Evolutionary conservation across 1,139 yeast genomes (phyloP).

Genomic region (Geotrichum citri-aurantii): DNA sequence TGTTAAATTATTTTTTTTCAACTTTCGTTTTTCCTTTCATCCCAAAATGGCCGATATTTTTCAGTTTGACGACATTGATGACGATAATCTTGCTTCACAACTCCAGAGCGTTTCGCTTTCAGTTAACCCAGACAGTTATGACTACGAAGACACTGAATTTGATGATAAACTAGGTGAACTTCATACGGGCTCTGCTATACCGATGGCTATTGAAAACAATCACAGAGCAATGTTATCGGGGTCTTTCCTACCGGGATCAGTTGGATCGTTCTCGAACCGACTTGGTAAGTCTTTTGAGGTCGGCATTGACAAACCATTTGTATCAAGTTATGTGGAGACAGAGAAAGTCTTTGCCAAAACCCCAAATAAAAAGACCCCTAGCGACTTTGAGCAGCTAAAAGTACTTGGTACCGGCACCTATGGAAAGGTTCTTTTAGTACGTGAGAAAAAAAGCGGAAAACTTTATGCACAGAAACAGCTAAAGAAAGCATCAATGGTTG

Average conservation of each 20-base stretch:
- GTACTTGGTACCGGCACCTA: slow-evolving; percentile 91
- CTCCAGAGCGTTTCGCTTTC: slow-evolving; percentile 6
- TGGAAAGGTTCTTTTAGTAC: slow-evolving; percentile 79
- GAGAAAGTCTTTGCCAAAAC: not conserved
- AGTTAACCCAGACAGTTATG: not conserved
- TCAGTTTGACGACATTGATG: slow-evolving; percentile 20
- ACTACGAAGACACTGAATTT: slow-evolving; percentile 20
- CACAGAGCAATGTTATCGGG: slow-evolving; percentile 16
- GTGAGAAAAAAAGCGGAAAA: slow-evolving; percentile 57
- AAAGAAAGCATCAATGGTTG: slow-evolving; percentile 66
- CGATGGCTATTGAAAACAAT: slow-evolving; percentile 13
- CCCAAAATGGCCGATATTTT: slow-evolving; percentile 22
- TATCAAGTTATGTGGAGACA: slow-evolving; percentile 29
- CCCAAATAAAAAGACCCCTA: slow-evolving; percentile 33
- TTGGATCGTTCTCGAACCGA: slow-evolving; percentile 29
- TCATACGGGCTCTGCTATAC: slow-evolving; percentile 13
- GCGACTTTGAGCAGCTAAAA: slow-evolving; percentile 70
- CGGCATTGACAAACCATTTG: slow-evolving; percentile 38
- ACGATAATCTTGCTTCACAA: slow-evolving; percentile 2
- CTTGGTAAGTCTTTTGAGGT: slow-evolving; percentile 47
- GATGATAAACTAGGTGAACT: slow-evolving; percentile 19
- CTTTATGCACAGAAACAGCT: slow-evolving; percentile 87
- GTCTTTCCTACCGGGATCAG: slow-evolving; percentile 20
- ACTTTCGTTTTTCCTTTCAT: slow-evolving; percentile 29
- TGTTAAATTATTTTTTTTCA: slow-evolving; percentile 26